Evolutionary conservation across 2,329 filamentous ascomycete species (phyloP).

Genomic region (Chaetomium sp.): DNA sequence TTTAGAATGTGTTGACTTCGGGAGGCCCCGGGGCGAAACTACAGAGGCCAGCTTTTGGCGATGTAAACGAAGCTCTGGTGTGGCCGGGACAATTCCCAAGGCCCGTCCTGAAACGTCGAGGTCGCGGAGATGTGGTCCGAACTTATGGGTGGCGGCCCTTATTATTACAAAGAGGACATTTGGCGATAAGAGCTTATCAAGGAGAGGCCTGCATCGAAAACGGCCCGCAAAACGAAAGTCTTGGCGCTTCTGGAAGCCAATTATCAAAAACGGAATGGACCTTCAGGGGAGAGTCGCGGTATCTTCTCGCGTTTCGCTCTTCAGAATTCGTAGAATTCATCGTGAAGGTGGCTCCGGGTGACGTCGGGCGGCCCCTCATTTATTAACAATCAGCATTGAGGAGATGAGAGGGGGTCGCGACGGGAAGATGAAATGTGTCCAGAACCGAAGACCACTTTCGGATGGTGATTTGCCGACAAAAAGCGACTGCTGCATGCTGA

Average conservation of each 20-base stretch:
- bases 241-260: constrained; percentile 1
- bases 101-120: constrained; percentile 17
- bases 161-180: constrained; percentile 6
- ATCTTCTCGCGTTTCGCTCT: no score
- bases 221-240: background rate
- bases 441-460: constrained; percentile 23
- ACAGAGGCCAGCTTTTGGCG: background rate
- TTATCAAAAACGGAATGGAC: no score
- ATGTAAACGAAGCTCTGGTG: background rate
- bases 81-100: constrained; percentile 7
- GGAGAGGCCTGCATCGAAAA: background rate
- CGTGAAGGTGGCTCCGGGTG: background rate
- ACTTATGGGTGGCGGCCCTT: constrained; percentile 4
- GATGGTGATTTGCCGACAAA: constrained; percentile 22
- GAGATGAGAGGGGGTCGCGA: background rate
- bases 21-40: no score
- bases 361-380: background rate
- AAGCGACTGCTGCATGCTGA: constrained; percentile 16
- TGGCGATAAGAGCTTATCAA: constrained; percentile 7
- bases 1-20: background rate
- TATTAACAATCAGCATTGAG: background rate
- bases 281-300: no score
- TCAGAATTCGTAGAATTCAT: no score
- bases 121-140: constrained; percentile 9
- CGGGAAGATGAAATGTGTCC: constrained; percentile 21